A percentile compares a stretch with the other conserved stretches of the same genome.
Evolutionary conservation across 768 basidiomycete genomes (phyloP).

Genomic region (Russula sp.): DNA sequence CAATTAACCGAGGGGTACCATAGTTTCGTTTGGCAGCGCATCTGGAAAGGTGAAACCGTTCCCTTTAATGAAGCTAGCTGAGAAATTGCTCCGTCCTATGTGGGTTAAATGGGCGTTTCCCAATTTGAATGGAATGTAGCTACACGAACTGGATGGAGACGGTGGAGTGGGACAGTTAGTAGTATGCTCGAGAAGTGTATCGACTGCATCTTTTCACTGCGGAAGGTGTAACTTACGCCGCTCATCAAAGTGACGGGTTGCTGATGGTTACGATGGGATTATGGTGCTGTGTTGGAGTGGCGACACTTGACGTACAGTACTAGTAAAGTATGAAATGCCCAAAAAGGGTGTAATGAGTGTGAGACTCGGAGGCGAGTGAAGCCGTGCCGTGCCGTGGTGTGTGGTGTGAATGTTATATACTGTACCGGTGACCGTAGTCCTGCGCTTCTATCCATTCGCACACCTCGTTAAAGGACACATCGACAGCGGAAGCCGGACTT

Average conservation of each 20-base stretch:
- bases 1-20: slow-evolving; percentile 79
- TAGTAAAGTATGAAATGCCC: too few relatives aligned
- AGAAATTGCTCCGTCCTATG: slow-evolving; percentile 68
- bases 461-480: neutral
- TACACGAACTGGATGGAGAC: slow-evolving; percentile 65
- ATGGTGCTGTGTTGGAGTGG: neutral
- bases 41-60: slow-evolving; percentile 77
- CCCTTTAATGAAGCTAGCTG: slow-evolving; percentile 59
- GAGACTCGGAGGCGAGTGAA: too few relatives aligned
- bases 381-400: neutral
- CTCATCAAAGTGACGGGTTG: slow-evolving; percentile 61
- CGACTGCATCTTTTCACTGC: slow-evolving; percentile 70
- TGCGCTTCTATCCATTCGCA: neutral
- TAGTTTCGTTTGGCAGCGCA: slow-evolving; percentile 86
- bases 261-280: slow-evolving; percentile 21
- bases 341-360: too few relatives aligned
- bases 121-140: slow-evolving; percentile 32
- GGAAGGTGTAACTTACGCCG: slow-evolving; percentile 47
- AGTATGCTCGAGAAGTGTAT: slow-evolving; percentile 55
- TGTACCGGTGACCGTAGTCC: neutral
- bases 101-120: slow-evolving; percentile 29
- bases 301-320: too few relatives aligned
- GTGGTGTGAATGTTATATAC: neutral
- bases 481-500: slow-evolving; percentile 23
- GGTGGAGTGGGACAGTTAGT: slow-evolving; percentile 51